Percentiles rank a stretch among this genome's conserved stretches.
Conservation (phyloP, 371 early-diverging fungal genomes). For the Mucor circinelloides region DNA sequence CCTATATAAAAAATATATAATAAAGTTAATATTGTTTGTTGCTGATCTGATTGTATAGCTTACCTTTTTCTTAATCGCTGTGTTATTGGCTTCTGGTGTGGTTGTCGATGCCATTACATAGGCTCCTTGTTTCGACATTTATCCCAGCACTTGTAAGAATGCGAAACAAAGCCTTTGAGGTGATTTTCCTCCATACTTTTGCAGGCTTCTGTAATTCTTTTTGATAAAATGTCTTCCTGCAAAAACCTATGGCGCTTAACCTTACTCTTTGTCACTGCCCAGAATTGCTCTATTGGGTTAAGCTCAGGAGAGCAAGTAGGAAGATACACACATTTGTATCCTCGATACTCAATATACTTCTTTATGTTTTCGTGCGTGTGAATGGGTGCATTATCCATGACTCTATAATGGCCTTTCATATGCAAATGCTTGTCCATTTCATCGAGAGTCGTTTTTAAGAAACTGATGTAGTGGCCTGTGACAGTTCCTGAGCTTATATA, state of each 20-base stretch:
- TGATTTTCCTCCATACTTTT: conserved; percentile 10
- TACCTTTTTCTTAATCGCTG: conserved; percentile 11
- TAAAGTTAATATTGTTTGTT: neutral
- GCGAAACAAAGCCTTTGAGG: conserved; percentile 19
- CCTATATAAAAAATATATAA: conserved; percentile 6
- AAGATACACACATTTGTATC: no score
- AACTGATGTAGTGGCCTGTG: conserved; percentile 21
- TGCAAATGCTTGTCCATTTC: conserved; percentile 30
- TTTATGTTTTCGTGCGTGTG: no score
- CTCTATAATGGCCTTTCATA: no score
- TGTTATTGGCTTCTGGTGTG: conserved; percentile 3
- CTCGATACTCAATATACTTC: no score
- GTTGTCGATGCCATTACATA: conserved; percentile 3
- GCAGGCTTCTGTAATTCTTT: conserved; percentile 21
- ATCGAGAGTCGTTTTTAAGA: conserved; percentile 28
- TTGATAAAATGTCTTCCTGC: no score
- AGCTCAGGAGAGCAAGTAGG: neutral
- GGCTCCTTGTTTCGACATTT: conserved; percentile 12
- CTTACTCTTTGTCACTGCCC: no score
- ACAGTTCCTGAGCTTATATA: conserved; percentile 29
- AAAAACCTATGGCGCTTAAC: conserved; percentile 20
- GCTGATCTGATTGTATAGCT: conserved; percentile 14
- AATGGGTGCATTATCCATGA: no score
- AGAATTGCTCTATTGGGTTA: conserved; percentile 6
- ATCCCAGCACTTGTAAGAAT: conserved; percentile 21